Conservation (phyloP, 768 basidiomycete species). For the Termitomyces sp. region DNA sequence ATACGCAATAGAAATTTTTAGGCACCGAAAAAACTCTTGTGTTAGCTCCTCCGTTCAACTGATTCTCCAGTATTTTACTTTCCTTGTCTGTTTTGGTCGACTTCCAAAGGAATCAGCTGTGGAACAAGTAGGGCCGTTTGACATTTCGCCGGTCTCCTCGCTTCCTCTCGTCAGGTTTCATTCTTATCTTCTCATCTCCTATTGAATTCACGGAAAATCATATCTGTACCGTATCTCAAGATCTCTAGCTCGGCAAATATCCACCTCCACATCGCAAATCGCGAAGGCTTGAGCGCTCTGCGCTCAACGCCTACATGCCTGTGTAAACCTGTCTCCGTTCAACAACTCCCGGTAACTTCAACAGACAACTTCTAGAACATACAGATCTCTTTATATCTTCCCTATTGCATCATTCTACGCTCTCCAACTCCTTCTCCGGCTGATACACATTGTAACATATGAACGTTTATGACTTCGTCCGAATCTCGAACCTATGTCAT, state of each 20-base stretch:
- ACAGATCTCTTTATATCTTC: not conserved
- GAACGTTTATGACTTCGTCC: not conserved
- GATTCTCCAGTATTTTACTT: no score
- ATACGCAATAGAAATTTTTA: no score
- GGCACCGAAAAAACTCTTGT: no score
- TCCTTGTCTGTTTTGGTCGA: no score
- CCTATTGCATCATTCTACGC: not conserved
- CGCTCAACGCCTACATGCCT: no score
- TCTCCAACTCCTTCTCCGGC: not conserved
- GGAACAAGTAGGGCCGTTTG: not conserved
- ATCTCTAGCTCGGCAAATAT: not conserved
- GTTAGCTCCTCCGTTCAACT: no score
- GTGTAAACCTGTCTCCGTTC: no score
- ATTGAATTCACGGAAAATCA: not conserved
- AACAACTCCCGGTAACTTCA: not conserved
- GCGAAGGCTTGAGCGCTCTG: not conserved
- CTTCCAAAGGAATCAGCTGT: not conserved
- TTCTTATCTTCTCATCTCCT: not conserved
- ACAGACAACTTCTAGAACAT: not conserved
- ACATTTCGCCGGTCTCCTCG: no score
- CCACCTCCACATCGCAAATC: not conserved
- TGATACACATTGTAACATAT: conserved; percentile 5
- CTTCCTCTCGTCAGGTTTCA: not conserved
- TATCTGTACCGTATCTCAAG: not conserved
- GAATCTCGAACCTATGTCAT: no score